Conservation (phyloP, 1,284 basidiomycete genomes). For the Nidula niveotomentosa region DNA sequence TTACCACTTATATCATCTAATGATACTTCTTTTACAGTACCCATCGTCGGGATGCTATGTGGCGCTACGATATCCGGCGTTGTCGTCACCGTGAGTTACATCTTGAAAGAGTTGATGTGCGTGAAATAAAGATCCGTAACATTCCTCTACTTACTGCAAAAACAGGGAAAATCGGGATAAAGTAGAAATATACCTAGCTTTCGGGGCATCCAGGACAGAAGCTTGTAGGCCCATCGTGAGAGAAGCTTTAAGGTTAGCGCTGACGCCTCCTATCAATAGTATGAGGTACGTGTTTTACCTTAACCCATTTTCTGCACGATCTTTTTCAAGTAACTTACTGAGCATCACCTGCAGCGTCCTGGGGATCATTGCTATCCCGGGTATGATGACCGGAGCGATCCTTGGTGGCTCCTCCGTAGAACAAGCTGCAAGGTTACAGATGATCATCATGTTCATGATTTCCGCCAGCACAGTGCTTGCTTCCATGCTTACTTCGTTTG, state of each 20-base stretch:
- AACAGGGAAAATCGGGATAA: constrained; percentile 78
- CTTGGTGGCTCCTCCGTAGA: constrained; percentile 82
- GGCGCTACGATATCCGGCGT: constrained; percentile 78
- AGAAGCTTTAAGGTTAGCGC: constrained; percentile 75
- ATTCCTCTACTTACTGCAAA: too few relatives aligned
- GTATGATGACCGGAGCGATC: constrained; percentile 91
- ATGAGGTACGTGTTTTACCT: constrained; percentile 58
- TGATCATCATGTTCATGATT: constrained; percentile 93
- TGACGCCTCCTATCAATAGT: constrained; percentile 81
- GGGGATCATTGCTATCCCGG: constrained; percentile 75
- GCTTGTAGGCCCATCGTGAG: constrained; percentile 77
- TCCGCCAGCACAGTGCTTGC: constrained; percentile 73
- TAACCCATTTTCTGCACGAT: too few relatives aligned
- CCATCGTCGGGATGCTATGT: constrained; percentile 86
- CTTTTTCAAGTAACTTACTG: too few relatives aligned
- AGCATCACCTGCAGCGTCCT: constrained; percentile 52
- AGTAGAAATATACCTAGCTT: constrained; percentile 81
- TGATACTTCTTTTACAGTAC: constrained; percentile 46
- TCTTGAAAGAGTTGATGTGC: constrained; percentile 67
- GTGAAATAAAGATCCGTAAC: constrained; percentile 16
- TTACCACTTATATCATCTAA: background rate
- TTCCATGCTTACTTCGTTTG: constrained; percentile 60
- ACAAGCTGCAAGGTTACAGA: constrained; percentile 82
- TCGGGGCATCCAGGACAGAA: constrained; percentile 79
- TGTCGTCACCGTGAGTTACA: constrained; percentile 64